Conservation (phyloP, 2,329 filamentous ascomycete genomes). For the Sphaerostilbella broomeana region DNA sequence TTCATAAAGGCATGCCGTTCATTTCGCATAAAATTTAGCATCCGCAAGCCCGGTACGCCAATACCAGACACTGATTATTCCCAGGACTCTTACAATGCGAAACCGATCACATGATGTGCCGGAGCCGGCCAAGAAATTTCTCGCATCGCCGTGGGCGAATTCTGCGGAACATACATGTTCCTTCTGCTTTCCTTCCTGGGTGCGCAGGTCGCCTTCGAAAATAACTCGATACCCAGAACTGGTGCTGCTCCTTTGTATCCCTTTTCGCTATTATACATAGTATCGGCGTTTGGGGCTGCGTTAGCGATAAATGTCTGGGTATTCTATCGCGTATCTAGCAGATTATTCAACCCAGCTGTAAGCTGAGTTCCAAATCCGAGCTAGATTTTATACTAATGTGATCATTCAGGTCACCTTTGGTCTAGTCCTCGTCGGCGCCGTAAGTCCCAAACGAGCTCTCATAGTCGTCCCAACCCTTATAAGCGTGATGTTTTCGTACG, state of each 20-base stretch:
- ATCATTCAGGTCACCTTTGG: conserved; percentile 44
- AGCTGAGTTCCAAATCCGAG: conserved; percentile 17
- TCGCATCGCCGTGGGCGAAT: conserved; percentile 35
- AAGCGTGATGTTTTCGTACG: conserved; percentile 41
- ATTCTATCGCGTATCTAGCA: conserved; percentile 48
- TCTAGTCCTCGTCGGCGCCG: conserved; percentile 50
- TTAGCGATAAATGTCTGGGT: conserved; percentile 50
- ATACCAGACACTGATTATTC: no score
- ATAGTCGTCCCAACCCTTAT: conserved; percentile 50
- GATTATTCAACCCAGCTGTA: conserved; percentile 47
- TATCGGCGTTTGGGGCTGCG: conserved; percentile 43
- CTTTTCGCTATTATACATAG: conserved; percentile 41
- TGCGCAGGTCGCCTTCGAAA: conserved; percentile 31
- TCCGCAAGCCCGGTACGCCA: no score
- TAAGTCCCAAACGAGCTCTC: conserved; percentile 44
- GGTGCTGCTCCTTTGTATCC: conserved; percentile 24
- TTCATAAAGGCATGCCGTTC: no score
- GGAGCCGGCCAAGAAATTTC: neutral
- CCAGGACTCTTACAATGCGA: conserved; percentile 3
- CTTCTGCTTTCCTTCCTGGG: conserved; percentile 39
- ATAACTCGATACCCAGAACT: conserved; percentile 22
- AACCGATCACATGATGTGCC: neutral
- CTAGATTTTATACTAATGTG: neutral
- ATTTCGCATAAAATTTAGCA: no score
- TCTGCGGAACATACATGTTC: conserved; percentile 49